Evolutionary conservation across 345 rosid genomes (phyloP).

Genomic region (Orychophragmus violaceus): DNA sequence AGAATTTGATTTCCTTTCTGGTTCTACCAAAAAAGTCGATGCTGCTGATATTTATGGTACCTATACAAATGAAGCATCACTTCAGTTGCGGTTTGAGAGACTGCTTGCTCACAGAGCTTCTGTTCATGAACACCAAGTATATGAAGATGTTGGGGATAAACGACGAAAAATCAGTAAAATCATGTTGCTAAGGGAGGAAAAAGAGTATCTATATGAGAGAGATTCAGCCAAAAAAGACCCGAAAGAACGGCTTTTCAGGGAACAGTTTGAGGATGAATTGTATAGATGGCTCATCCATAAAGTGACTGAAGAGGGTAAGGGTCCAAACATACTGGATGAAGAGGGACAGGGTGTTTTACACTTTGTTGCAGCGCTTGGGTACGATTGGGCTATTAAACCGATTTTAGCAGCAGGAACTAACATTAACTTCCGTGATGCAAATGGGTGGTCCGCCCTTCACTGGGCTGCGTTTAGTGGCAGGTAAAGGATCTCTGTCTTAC

Average conservation of each 20-base stretch:
- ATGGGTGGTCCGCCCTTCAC: conserved; percentile 96
- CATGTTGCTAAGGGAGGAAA: conserved; percentile 71
- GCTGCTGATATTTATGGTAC: conserved; percentile 37
- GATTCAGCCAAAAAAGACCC: conserved; percentile 30
- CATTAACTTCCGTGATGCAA: conserved; percentile 80
- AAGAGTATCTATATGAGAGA: conserved; percentile 37
- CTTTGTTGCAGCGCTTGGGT: conserved; percentile 82
- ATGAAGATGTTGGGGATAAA: conserved; percentile 47
- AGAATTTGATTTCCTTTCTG: conserved; percentile 67
- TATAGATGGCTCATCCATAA: conserved; percentile 71
- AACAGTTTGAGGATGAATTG: conserved; percentile 54
- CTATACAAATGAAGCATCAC: conserved; percentile 37
- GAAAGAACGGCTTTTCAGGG: conserved; percentile 38
- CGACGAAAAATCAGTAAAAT: conserved; percentile 41
- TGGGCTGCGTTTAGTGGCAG: conserved; percentile 97
- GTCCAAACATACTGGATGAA: conserved; percentile 56
- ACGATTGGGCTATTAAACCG: conserved; percentile 78
- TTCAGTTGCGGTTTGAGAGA: conserved; percentile 48
- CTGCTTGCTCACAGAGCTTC: conserved; percentile 42
- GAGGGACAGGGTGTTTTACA: conserved; percentile 83
- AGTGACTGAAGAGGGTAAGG: conserved; percentile 72
- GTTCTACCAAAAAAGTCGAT: conserved; percentile 42
- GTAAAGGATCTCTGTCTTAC: conserved; percentile 38
- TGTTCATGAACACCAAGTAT: conserved; percentile 23
- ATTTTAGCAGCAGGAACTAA: conserved; percentile 63